Evolutionary conservation across 164 flowering plant genomes (phyloP), one percentile per base, ranked within the genome.

Genomic region (Piper longum): DNA sequence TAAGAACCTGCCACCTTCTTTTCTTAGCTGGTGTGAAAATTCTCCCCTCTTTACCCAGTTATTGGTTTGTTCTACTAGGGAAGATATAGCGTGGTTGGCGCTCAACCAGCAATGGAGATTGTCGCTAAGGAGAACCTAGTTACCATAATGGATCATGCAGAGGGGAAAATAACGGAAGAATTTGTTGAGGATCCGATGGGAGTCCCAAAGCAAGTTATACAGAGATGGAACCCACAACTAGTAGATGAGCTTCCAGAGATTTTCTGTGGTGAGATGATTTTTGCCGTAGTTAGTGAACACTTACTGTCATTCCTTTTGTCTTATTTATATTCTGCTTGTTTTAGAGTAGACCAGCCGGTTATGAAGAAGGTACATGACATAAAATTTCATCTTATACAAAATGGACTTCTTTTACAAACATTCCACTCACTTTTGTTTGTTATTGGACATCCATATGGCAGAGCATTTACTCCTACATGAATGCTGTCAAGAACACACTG

Each of bases 51-150:
- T 39, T 18, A 56, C 39, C 16, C 39, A 8, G 40, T 74, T 70
- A 2, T 62, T 9, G 52, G 0, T 48, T 9, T 48, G 52, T 64
- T 64, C 19, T 78, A 57, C 61, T 60, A 89, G 93, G 90, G 97
- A 61, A 75, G 97, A 40, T 90, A 83, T 75, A 90, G 97, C 72
- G 85, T 90, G 13, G 57, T 87, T 72, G 97, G 97, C 66, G 92
- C 97, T 69, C 90, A 87, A 64, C 97, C 97, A 3, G 73, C 80
- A 0, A 79, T 87, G 69, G 97, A 90, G 71, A 78, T 90, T 61
- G 86, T 90, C 36, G 95, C 97, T 0, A 87, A 85, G 65, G 90
- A 79, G 68, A 84, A 86, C 69, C 57, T 67, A 67, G 95, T 87
- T 26, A 89, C 95, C 0, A 62, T 85, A 2, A 76, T 89, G 83